A percentile compares a stretch with the other conserved stretches of the same genome.
phyloP scores from a whole-genome alignment of 441 rosid species.

The Brassica balearica region DNA sequence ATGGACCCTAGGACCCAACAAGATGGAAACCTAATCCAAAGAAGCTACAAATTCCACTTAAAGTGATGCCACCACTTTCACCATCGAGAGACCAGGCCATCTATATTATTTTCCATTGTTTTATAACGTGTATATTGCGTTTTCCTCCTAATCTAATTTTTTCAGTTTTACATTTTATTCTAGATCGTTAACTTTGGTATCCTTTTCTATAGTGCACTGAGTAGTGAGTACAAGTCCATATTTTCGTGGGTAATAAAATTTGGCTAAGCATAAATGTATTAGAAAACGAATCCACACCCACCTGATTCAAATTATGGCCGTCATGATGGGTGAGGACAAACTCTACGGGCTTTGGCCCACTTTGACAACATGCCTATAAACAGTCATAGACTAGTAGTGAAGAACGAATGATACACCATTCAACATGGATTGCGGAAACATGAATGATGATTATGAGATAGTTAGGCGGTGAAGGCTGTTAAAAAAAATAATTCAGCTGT shows the following conservation, averaged over 20 bases:
- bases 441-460: constrained; percentile 8
- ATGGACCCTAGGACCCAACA: not conserved
- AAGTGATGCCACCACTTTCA: not conserved
- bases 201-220: too few species aligned
- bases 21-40: not conserved
- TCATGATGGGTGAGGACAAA: not conserved
- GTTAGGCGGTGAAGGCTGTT: not conserved
- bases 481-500: not conserved
- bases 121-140: not conserved
- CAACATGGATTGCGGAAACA: constrained; percentile 24
- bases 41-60: not conserved
- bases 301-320: not conserved
- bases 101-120: not conserved
- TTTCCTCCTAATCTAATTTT: not conserved
- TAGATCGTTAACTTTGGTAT: too few species aligned
- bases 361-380: constrained; percentile 12
- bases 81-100: not conserved
- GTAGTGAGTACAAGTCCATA: not conserved
- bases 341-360: constrained; percentile 12
- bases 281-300: not conserved
- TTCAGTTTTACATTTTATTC: not conserved
- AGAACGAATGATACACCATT: constrained; percentile 3
- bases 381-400: not conserved
- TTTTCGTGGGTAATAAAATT: not conserved
- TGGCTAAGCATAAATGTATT: not conserved